phyloP scores from a whole-genome alignment of 345 rosid genomes.

The Jatropha curcas region DNA sequence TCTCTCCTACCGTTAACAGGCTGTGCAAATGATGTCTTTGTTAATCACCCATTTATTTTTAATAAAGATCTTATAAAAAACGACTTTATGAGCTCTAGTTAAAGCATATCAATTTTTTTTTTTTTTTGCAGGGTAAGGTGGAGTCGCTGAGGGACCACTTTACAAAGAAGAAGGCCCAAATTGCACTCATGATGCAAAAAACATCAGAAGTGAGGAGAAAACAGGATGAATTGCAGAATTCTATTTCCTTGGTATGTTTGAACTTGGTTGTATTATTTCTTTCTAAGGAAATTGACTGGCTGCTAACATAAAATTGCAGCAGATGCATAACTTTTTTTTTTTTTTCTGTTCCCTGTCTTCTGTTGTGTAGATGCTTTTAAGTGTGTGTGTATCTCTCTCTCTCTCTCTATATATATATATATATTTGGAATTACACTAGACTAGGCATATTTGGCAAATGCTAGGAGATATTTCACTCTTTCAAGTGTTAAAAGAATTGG shows the following conservation, averaged over 20 bases:
- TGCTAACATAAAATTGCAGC: background rate
- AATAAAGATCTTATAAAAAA: background rate
- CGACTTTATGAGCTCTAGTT: background rate
- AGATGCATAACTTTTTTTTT: no score
- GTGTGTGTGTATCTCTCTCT: background rate
- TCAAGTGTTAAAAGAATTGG: background rate
- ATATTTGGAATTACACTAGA: background rate
- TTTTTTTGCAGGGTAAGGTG: slow-evolving; percentile 49
- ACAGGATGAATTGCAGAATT: slow-evolving; percentile 58
- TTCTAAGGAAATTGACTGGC: background rate
- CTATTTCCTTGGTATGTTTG: slow-evolving; percentile 58
- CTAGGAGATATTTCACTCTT: background rate
- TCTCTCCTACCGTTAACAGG: background rate
- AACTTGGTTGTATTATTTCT: slow-evolving; percentile 10
- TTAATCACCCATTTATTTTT: background rate
- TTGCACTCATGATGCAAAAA: slow-evolving; percentile 60
- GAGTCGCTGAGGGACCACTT: slow-evolving; percentile 54
- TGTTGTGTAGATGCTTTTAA: no score
- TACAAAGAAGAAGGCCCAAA: slow-evolving; percentile 71
- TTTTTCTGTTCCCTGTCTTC: background rate
- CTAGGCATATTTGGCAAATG: background rate
- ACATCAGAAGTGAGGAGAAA: slow-evolving; percentile 69
- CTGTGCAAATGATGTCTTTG: background rate
- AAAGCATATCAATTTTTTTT: background rate
- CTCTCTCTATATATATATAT: background rate